Base-by-base conservation (phyloP, 345 rosid genomes). In the Linum trigynum region DNA sequence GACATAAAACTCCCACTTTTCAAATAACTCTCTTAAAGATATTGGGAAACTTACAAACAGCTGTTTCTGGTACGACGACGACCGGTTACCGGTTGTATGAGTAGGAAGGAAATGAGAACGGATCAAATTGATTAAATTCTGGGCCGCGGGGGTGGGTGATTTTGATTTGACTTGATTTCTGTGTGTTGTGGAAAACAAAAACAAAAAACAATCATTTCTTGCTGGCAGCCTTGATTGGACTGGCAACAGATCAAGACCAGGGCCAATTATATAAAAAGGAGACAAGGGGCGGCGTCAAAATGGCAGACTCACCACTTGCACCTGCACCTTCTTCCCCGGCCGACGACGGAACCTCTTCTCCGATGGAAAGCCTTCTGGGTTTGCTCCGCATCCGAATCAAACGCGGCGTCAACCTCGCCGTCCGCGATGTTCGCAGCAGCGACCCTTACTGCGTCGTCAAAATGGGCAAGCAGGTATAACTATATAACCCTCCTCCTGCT, bases 381-480 rank as follows among this genome's bases (percentile, higher is more conserved):
- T 77, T 79, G 59, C 76, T 79, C 39, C 73, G 59, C 56, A 57
- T 79, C 50, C 56, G 60, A 36, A 74, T 79, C 5, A 41, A 50
- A 15, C 61, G 70, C 64, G 83, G 83, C 67, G 51, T 55, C 39
- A 69, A 79, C 69, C 80, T 76, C 55, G 80, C 78, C 8, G 63
- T 73, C 38, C 80, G 83, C 5, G 83, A 79, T 64, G 53, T 72
- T 17, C 69, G 74, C 55, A 56, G 56, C 63, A 76, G 80, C 39
- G 83, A 79, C 51, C 83, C 83, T 56, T 79, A 76, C 63, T 80
- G 69, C 55, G 72, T 71, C 66, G 36, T 79, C 69, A 64, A 67
- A 43, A 63, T 64, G 75, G 75, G 69, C 5, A 57, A 6, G 32
- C 61, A 57, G 61, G 61, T 57, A 37, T 4, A 43, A 43, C 50